Percentiles rank a stretch among this genome's conserved stretches.
Conservation (phyloP, 1,139 yeast species). For the Suhomyces coccinellae region DNA sequence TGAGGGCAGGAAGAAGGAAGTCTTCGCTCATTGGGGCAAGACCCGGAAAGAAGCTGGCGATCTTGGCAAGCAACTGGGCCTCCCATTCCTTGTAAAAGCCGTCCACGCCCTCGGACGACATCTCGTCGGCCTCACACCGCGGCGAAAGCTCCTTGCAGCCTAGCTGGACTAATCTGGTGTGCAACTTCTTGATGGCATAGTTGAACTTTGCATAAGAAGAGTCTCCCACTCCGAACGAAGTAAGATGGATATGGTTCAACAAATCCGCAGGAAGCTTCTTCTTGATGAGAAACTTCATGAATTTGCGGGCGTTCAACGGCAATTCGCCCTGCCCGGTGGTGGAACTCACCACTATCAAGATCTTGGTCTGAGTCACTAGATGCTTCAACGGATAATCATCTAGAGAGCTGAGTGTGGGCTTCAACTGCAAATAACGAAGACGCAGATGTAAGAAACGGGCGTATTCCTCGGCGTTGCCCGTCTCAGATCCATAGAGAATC, state of each 20-base stretch:
- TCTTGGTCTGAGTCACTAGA: constrained; percentile 48
- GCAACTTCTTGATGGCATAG: constrained; percentile 80
- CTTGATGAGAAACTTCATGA: constrained; percentile 74
- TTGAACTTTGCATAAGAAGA: constrained; percentile 87
- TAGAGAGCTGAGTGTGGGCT: constrained; percentile 52
- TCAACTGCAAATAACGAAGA: constrained; percentile 56
- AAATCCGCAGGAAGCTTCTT: constrained; percentile 66
- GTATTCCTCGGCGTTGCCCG: constrained; percentile 88
- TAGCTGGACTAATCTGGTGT: constrained; percentile 71
- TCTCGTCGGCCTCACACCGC: constrained; percentile 90
- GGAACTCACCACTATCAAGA: constrained; percentile 70
- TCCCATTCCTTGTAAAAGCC: constrained; percentile 79
- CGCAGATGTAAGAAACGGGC: constrained; percentile 64
- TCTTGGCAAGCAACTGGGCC: constrained; percentile 43
- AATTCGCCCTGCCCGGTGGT: constrained; percentile 97
- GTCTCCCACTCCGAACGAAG: constrained; percentile 93
- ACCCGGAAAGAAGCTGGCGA: constrained; percentile 41
- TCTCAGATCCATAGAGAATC: constrained; percentile 86
- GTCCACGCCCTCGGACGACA: constrained; percentile 76
- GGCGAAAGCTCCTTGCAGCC: constrained; percentile 75
- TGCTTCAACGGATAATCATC: constrained; percentile 62
- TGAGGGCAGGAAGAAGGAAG: constrained; percentile 46
- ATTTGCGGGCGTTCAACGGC: constrained; percentile 70
- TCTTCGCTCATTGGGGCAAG: constrained; percentile 37
- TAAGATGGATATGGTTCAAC: constrained; percentile 60